Conservation (phyloP, 306 rosid genomes). For the Benincasa hispida region DNA sequence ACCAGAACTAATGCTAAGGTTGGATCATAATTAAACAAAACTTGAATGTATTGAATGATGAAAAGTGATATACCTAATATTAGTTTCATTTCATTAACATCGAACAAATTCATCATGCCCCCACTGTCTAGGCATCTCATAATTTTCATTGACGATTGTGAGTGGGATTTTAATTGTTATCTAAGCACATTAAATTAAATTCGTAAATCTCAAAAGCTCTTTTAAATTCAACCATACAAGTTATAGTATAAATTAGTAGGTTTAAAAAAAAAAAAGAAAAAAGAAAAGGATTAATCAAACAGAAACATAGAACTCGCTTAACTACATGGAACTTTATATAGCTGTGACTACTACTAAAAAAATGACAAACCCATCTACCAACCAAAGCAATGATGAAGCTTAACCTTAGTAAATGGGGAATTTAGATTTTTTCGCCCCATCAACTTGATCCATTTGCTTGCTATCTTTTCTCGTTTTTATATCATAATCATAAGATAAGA, state of each 20-base stretch:
- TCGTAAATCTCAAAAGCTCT: not conserved
- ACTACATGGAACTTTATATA: not conserved
- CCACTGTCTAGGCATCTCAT: not conserved
- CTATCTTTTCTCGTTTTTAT: not conserved
- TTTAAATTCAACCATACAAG: not conserved
- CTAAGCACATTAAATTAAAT: not conserved
- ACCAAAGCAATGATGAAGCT: not conserved
- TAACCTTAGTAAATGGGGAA: not conserved
- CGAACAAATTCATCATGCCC: not conserved
- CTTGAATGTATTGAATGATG: not conserved
- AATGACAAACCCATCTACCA: not conserved
- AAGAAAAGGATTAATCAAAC: not conserved
- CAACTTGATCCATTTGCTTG: not conserved
- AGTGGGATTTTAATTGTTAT: not conserved
- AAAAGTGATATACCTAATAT: not conserved
- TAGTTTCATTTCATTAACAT: not conserved
- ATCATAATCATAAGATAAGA: not conserved
- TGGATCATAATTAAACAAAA: not conserved
- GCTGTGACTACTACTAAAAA: not conserved
- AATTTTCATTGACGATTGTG: not conserved
- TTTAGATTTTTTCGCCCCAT: not conserved
- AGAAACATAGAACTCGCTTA: not conserved
- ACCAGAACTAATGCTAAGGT: not conserved
- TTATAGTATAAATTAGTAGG: not conserved
- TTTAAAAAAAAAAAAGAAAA: not conserved